Evolutionary conservation across 2,329 filamentous ascomycete species (phyloP).

Genomic region (Dryadomyces quercus-mongolicae): DNA sequence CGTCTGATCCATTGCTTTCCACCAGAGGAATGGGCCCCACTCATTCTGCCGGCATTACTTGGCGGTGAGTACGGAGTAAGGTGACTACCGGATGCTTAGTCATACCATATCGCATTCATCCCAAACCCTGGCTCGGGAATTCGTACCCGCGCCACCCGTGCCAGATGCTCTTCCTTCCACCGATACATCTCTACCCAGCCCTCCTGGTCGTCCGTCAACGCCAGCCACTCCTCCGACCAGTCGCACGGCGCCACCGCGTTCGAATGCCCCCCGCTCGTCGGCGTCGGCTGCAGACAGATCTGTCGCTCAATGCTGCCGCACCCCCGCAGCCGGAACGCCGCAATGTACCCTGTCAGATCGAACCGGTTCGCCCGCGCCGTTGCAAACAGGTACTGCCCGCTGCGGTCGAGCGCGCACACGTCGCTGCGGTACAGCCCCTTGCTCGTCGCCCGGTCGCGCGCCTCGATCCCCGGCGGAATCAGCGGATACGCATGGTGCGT

Average conservation of each 20-base stretch:
- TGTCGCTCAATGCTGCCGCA: conserved; percentile 64
- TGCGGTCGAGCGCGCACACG: conserved; percentile 62
- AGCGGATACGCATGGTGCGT: conserved; percentile 67
- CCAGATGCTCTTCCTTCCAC: conserved; percentile 72
- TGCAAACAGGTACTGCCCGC: conserved; percentile 67
- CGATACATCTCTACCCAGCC: conserved; percentile 81
- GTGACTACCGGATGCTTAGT: conserved; percentile 30
- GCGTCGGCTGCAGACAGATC: conserved; percentile 71
- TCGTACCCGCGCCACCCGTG: conserved; percentile 62
- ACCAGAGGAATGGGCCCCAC: background rate
- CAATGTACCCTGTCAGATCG: conserved; percentile 68
- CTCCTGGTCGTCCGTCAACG: conserved; percentile 77
- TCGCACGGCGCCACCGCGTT: conserved; percentile 79
- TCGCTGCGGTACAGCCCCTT: conserved; percentile 67
- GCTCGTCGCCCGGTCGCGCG: conserved; percentile 24
- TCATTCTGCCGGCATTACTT: background rate
- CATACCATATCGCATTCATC: conserved; percentile 96
- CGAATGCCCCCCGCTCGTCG: conserved; percentile 76
- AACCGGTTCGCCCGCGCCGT: conserved; percentile 69
- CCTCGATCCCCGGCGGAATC: conserved; percentile 58
- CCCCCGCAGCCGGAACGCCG: conserved; percentile 60
- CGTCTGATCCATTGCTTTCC: too few relatives aligned
- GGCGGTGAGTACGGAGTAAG: background rate
- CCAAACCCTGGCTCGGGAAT: conserved; percentile 83
- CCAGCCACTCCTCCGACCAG: conserved; percentile 82